Evolutionary conservation across 768 basidiomycete genomes (phyloP).

Genomic region (Leccinum longicurvipes): DNA sequence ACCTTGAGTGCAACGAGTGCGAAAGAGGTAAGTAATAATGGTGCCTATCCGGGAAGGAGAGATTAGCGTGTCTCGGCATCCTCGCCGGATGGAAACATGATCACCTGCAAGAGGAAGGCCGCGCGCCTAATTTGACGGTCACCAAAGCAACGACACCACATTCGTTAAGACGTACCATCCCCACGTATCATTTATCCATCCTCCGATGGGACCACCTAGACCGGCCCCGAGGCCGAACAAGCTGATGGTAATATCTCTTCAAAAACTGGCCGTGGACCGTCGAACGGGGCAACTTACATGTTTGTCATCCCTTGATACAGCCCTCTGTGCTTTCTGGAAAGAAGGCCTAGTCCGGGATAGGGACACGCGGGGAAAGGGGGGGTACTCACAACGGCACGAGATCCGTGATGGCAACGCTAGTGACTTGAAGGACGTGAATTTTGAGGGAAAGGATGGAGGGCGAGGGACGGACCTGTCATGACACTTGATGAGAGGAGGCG

Average conservation of each 20-base stretch:
- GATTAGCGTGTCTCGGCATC: constrained; percentile 7
- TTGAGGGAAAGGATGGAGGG: constrained; percentile 8
- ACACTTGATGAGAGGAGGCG: constrained; percentile 48
- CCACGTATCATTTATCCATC: constrained; percentile 80
- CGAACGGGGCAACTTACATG: constrained; percentile 48
- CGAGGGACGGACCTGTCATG: constrained; percentile 64
- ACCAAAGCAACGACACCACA: not conserved
- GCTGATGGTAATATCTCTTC: constrained; percentile 36
- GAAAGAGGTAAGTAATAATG: constrained; percentile 70
- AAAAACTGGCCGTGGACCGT: constrained; percentile 8
- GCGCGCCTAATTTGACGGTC: constrained; percentile 54
- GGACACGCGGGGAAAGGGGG: not conserved
- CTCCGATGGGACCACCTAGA: constrained; percentile 76
- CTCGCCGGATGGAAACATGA: not conserved
- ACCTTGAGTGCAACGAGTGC: constrained; percentile 72
- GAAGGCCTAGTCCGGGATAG: constrained; percentile 1
- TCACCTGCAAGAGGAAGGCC: constrained; percentile 85
- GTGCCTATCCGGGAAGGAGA: constrained; percentile 49
- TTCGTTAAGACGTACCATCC: constrained; percentile 62
- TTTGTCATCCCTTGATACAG: constrained; percentile 91
- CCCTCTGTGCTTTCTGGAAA: constrained; percentile 72
- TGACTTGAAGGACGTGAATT: constrained; percentile 47
- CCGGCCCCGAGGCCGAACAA: constrained; percentile 82
- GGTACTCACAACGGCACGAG: constrained; percentile 76
- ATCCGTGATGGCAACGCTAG: constrained; percentile 83